Percentiles rank a stretch among this genome's conserved stretches.
Evolutionary conservation across 1,284 basidiomycete genomes (phyloP).

Genomic region (Leccinum pallidistipes): DNA sequence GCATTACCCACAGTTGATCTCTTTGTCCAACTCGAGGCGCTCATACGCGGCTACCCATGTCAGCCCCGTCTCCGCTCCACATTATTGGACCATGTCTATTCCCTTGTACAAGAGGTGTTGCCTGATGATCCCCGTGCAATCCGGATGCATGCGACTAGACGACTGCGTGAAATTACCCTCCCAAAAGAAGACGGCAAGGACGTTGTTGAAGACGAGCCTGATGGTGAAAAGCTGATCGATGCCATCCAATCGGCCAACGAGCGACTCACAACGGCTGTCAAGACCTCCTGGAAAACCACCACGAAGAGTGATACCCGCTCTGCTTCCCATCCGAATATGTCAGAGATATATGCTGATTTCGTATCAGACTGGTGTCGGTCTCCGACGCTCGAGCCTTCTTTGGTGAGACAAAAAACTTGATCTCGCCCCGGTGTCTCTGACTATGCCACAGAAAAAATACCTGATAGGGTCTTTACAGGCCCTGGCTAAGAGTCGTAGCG

Average conservation of each 20-base stretch:
- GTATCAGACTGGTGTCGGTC: slow-evolving; percentile 54
- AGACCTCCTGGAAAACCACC: slow-evolving; percentile 10
- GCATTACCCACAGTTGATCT: slow-evolving; percentile 60
- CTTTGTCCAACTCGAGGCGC: slow-evolving; percentile 54
- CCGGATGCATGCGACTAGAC: slow-evolving; percentile 51
- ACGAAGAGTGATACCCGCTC: slow-evolving; percentile 8
- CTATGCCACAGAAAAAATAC: slow-evolving; percentile 45
- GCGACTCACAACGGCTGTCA: slow-evolving; percentile 42
- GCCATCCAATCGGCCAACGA: slow-evolving; percentile 60
- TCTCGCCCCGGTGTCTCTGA: background rate
- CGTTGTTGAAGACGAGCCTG: slow-evolving; percentile 10
- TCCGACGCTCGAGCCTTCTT: slow-evolving; percentile 45
- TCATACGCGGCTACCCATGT: slow-evolving; percentile 57
- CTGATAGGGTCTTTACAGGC: slow-evolving; percentile 51
- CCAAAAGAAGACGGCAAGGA: slow-evolving; percentile 11
- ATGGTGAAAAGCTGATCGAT: slow-evolving; percentile 53
- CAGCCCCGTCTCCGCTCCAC: slow-evolving; percentile 44
- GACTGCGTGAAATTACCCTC: slow-evolving; percentile 31
- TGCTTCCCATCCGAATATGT: slow-evolving; percentile 36
- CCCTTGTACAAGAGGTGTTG: slow-evolving; percentile 44
- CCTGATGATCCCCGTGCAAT: slow-evolving; percentile 52
- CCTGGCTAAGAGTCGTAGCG: slow-evolving; percentile 38
- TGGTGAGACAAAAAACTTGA: slow-evolving; percentile 45
- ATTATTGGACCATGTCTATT: slow-evolving; percentile 58
- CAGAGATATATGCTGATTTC: slow-evolving; percentile 55